Evolutionary conservation across 2,329 filamentous ascomycete species (phyloP).

Genomic region (Tolypocladium guangdongense): DNA sequence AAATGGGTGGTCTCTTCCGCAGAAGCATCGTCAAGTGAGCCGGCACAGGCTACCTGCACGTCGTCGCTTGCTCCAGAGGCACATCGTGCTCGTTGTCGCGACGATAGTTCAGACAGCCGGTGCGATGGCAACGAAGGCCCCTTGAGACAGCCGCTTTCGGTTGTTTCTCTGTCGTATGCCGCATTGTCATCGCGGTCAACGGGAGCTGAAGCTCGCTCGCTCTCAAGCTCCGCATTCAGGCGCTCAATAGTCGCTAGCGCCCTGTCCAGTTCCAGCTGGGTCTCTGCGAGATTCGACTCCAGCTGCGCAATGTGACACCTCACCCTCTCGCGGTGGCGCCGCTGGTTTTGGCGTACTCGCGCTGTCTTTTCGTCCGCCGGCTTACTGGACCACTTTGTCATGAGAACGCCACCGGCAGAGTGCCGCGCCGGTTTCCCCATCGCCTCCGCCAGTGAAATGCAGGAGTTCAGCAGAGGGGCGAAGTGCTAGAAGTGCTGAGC

Average conservation of each 20-base stretch:
- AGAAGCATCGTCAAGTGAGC: background rate
- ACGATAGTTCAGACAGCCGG: too few relatives aligned
- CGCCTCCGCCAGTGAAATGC: background rate
- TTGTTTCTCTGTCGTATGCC: too few relatives aligned
- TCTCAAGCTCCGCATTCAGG: background rate
- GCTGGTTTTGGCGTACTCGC: conserved; percentile 39
- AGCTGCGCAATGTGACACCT: conserved; percentile 24
- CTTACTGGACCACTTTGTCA: conserved; percentile 16
- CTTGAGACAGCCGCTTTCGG: too few relatives aligned
- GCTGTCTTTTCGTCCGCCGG: conserved; percentile 18
- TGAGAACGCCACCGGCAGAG: background rate
- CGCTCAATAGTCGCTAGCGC: conserved; percentile 2
- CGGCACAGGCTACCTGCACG: too few relatives aligned
- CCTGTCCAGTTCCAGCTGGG: conserved; percentile 8
- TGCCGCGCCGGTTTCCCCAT: background rate
- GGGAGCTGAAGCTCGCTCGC: too few relatives aligned
- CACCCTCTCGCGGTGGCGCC: conserved; percentile 34
- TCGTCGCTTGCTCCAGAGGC: too few relatives aligned
- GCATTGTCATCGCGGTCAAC: too few relatives aligned
- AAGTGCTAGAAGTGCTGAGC: background rate
- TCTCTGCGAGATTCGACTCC: conserved; percentile 12
- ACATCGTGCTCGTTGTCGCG: too few relatives aligned
- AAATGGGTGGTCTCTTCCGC: background rate
- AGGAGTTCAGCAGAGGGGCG: background rate
- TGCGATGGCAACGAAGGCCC: background rate